Evolutionary conservation across 2,329 filamentous ascomycete species (phyloP).

Genomic region (Talaromyces sp.): DNA sequence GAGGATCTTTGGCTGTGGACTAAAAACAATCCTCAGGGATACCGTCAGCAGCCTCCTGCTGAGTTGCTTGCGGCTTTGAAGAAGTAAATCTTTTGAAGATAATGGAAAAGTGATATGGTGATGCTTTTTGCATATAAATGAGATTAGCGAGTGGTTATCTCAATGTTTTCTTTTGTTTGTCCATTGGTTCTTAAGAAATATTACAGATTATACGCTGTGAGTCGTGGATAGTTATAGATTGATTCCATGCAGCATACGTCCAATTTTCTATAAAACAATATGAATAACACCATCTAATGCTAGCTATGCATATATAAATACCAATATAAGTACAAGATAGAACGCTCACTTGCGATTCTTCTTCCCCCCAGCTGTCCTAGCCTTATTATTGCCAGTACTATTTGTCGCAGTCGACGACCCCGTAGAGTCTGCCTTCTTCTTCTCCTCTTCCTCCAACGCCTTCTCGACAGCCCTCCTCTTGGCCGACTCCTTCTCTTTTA

Average conservation of each 20-base stretch:
- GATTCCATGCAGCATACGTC: background rate
- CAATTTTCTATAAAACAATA: background rate
- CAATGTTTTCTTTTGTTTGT: slow-evolving; percentile 1
- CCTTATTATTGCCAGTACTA: slow-evolving; percentile 1
- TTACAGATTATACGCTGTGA: background rate
- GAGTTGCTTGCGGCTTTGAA: slow-evolving; percentile 64
- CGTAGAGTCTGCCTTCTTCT: background rate
- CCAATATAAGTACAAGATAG: background rate
- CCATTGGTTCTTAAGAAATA: background rate
- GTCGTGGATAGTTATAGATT: background rate
- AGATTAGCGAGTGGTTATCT: slow-evolving; percentile 6
- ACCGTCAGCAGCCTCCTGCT: slow-evolving; percentile 84
- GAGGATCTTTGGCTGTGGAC: slow-evolving; percentile 96
- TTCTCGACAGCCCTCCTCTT: slow-evolving; percentile 59
- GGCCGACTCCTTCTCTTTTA: slow-evolving; percentile 76
- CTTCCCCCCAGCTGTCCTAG: slow-evolving; percentile 11
- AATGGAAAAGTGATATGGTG: background rate
- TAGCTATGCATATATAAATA: background rate
- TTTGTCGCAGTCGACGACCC: background rate
- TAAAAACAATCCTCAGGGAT: slow-evolving; percentile 92
- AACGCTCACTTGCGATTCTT: slow-evolving; percentile 24
- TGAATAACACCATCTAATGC: slow-evolving; percentile 4
- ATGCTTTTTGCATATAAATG: background rate
- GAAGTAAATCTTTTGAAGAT: slow-evolving; percentile 26
- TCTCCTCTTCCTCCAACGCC: slow-evolving; percentile 43